Conservation (phyloP, 345 rosid species). For the Balakata baccata region DNA sequence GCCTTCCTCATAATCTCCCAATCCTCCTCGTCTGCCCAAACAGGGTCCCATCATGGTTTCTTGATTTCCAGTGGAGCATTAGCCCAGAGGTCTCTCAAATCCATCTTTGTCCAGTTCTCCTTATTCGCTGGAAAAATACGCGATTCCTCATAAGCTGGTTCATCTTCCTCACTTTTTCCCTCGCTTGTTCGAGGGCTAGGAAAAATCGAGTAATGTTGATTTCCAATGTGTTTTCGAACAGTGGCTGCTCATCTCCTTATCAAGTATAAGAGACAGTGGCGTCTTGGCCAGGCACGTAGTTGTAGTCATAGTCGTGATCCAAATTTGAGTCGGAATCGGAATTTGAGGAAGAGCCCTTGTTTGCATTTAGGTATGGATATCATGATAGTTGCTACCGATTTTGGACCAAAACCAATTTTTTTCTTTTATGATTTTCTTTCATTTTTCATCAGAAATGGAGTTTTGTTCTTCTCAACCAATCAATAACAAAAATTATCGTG, state of each 20-base stretch:
- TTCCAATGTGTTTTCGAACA: conserved; percentile 41
- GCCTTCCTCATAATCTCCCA: conserved; percentile 59
- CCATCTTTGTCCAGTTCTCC: conserved; percentile 80
- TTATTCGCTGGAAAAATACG: conserved; percentile 68
- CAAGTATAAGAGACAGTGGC: conserved; percentile 30
- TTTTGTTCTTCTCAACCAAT: no score
- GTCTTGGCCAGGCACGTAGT: conserved; percentile 15
- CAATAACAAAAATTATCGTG: no score
- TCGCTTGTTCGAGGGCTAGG: conserved; percentile 34
- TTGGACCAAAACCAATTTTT: no score
- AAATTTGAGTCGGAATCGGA: conserved; percentile 44
- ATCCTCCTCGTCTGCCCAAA: conserved; percentile 71
- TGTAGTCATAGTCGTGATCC: conserved; percentile 39
- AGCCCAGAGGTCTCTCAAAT: conserved; percentile 78
- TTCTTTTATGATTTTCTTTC: no score
- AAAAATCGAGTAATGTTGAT: conserved; percentile 47
- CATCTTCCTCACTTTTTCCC: conserved; percentile 51
- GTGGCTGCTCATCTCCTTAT: conserved; percentile 42
- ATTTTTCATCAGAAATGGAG: no score
- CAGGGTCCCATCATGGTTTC: conserved; percentile 94
- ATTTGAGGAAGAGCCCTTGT: conserved; percentile 20
- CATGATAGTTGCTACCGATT: no score
- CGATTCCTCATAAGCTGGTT: conserved; percentile 38
- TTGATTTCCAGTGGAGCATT: conserved; percentile 55
- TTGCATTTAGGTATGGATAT: conserved; percentile 19